Evolutionary conservation across 441 rosid genomes (phyloP).

Genomic region (Gossypium laxum): DNA sequence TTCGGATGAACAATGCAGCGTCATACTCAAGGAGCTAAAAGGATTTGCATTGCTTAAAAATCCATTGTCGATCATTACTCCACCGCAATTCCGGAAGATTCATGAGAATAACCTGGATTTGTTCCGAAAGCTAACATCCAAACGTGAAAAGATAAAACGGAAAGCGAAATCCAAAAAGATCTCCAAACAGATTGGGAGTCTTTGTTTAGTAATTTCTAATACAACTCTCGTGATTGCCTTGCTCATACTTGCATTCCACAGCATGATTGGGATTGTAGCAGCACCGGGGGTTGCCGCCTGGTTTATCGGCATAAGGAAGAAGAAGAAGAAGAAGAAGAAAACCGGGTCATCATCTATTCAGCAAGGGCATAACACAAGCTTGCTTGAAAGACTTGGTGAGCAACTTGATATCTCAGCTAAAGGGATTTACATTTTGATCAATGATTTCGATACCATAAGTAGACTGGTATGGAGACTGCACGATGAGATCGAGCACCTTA

Average conservation of each 20-base stretch:
- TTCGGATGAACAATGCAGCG: conserved; percentile 10
- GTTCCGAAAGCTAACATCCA: conserved; percentile 35
- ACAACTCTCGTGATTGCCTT: conserved; percentile 33
- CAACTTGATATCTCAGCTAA: conserved; percentile 70
- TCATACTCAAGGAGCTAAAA: conserved; percentile 40
- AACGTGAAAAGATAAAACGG: conserved; percentile 35
- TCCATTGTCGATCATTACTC: conserved; percentile 35
- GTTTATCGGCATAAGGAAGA: conserved; percentile 25
- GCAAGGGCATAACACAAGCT: conserved; percentile 15
- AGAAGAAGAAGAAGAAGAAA: conserved; percentile 17
- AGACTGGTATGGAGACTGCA: conserved; percentile 42
- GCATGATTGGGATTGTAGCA: conserved; percentile 46
- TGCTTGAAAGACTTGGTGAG: conserved; percentile 30
- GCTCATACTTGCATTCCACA: conserved; percentile 46
- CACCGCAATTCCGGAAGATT: conserved; percentile 28
- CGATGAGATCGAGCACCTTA: conserved; percentile 61
- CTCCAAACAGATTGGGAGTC: conserved; percentile 39
- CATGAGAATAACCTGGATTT: conserved; percentile 39
- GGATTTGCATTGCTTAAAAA: conserved; percentile 40
- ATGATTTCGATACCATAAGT: conserved; percentile 55
- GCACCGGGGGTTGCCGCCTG: conserved; percentile 47
- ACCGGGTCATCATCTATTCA: neutral
- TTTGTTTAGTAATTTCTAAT: conserved; percentile 40
- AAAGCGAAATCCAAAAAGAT: conserved; percentile 32
- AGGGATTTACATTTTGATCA: conserved; percentile 53